phyloP scores from a whole-genome alignment of 2,329 filamentous ascomycete species.

The Conoideocrella luteorostrata region DNA sequence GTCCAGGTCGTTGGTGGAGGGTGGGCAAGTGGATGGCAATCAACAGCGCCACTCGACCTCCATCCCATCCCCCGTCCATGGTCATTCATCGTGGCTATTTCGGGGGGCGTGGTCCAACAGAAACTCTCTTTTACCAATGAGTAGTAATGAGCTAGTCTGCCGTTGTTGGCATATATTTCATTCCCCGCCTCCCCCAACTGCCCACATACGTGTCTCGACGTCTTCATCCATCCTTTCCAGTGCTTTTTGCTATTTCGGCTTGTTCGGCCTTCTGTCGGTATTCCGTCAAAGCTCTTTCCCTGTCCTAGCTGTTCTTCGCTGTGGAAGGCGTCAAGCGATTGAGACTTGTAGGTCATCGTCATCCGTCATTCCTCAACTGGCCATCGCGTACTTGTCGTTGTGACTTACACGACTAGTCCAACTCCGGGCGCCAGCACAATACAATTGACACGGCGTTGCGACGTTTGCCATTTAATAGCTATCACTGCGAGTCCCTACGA shows the following conservation, averaged over 20 bases:
- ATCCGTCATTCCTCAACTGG: not conserved
- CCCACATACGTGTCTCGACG: not conserved
- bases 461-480: too few relatives aligned
- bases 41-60: constrained; percentile 4
- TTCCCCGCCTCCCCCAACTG: not conserved
- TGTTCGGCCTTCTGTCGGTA: constrained; percentile 7
- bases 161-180: not conserved
- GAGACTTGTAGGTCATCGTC: not conserved
- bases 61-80: not conserved
- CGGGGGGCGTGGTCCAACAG: not conserved
- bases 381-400: not conserved
- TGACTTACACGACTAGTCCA: not conserved
- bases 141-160: not conserved
- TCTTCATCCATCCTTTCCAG: not conserved
- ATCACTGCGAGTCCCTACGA: not conserved
- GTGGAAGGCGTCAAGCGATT: not conserved
- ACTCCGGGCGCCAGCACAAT: too few relatives aligned
- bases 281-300: not conserved
- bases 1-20: not conserved
- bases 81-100: not conserved
- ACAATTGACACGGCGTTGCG: not conserved
- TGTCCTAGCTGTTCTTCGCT: not conserved
- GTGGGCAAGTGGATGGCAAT: constrained; percentile 4
- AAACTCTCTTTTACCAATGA: not conserved
- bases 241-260: constrained; percentile 2